Evolutionary conservation across 805 yeast genomes (phyloP).

Genomic region (Ogataea glucozyma): DNA sequence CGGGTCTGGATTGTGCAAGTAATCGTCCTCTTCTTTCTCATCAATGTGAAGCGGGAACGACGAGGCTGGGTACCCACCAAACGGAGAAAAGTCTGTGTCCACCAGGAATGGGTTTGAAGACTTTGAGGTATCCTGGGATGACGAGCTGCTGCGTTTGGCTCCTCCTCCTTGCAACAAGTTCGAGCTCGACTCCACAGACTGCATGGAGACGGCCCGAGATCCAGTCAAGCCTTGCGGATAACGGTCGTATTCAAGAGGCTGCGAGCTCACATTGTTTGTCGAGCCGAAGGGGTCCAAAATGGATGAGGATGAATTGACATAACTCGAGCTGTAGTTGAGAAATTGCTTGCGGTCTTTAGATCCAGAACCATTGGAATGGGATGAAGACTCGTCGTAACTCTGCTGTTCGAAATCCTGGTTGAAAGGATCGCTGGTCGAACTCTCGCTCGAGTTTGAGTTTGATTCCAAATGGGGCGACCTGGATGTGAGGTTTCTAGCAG

Average conservation of each 20-base stretch:
- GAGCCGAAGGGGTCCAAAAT: conserved; percentile 35
- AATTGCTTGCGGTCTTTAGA: conserved; percentile 23
- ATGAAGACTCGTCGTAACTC: conserved; percentile 30
- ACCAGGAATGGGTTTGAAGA: conserved; percentile 43
- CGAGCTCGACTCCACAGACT: conserved; percentile 40
- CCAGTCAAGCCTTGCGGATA: conserved; percentile 62
- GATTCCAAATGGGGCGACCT: conserved; percentile 36
- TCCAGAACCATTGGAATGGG: conserved; percentile 23
- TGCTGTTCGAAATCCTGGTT: conserved; percentile 35
- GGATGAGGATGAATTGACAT: conserved; percentile 32
- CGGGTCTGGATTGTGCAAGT: conserved; percentile 94
- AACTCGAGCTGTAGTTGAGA: conserved; percentile 26
- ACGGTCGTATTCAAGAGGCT: conserved; percentile 60
- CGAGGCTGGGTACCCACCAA: conserved; percentile 95
- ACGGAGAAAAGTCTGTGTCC: conserved; percentile 77
- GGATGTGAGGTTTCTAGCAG: conserved; percentile 37
- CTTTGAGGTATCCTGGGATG: conserved; percentile 25
- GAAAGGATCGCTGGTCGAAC: conserved; percentile 30
- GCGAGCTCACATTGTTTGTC: conserved; percentile 21
- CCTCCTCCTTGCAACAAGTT: conserved; percentile 23
- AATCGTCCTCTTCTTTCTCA: conserved; percentile 94
- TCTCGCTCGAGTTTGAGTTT: conserved; percentile 29
- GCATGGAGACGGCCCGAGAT: conserved; percentile 57
- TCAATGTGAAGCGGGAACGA: conserved; percentile 89
- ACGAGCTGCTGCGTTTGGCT: conserved; percentile 18